Evolutionary conservation across 1,284 basidiomycete genomes (phyloP).

Genomic region (Tilletiopsis washingtonensis): DNA sequence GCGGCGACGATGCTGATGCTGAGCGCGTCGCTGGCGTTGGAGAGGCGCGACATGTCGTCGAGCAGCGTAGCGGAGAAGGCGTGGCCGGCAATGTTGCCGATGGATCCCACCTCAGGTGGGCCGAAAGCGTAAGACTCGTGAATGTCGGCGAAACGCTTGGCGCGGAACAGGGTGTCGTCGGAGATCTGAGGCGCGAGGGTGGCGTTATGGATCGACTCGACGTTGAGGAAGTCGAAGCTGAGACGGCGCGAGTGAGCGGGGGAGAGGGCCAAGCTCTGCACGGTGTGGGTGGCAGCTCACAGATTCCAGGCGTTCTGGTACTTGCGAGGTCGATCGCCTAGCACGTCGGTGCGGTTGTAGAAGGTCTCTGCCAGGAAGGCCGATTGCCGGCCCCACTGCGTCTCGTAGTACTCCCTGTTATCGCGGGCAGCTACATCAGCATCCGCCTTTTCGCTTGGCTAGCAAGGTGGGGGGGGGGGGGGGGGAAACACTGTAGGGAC

Average conservation of each 20-base stretch:
- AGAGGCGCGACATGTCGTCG: slow-evolving; percentile 62
- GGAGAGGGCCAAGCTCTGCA: not conserved
- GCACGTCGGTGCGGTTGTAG: slow-evolving; percentile 57
- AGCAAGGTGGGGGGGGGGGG: too few species aligned
- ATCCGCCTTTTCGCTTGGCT: too few species aligned
- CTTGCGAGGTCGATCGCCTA: slow-evolving; percentile 61
- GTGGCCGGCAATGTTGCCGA: slow-evolving; percentile 76
- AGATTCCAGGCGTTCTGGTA: slow-evolving; percentile 63
- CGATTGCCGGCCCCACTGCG: slow-evolving; percentile 52
- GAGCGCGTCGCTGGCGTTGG: slow-evolving; percentile 67
- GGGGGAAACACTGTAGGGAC: too few species aligned
- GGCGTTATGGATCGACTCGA: slow-evolving; percentile 57
- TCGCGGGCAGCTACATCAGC: too few species aligned
- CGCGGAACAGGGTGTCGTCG: slow-evolving; percentile 13
- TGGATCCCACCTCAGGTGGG: slow-evolving; percentile 56
- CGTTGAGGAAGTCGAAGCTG: slow-evolving; percentile 59
- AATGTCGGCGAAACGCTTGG: slow-evolving; percentile 58
- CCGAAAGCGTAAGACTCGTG: slow-evolving; percentile 72
- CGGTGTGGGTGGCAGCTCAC: too few species aligned
- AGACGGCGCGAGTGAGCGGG: not conserved
- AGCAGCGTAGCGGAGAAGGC: slow-evolving; percentile 66
- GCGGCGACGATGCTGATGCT: slow-evolving; percentile 64
- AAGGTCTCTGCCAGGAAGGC: slow-evolving; percentile 66
- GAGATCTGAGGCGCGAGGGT: slow-evolving; percentile 20
- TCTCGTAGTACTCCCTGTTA: slow-evolving; percentile 57